Evolutionary conservation across 257 asterid species (phyloP).

Genomic region (Catharanthus roseus): DNA sequence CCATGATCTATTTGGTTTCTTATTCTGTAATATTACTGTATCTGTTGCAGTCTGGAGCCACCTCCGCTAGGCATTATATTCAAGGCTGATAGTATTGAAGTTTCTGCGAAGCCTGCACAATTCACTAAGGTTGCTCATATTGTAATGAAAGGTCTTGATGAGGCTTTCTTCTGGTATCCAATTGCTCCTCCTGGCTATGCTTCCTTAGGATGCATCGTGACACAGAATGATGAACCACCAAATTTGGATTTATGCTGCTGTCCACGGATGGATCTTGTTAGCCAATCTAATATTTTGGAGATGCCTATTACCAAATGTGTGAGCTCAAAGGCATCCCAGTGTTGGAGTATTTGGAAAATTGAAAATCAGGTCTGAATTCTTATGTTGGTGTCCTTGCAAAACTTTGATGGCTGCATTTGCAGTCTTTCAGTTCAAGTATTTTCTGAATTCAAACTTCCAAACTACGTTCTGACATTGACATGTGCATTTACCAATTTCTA

Average conservation of each 20-base stretch:
- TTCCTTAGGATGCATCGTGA: constrained; percentile 85
- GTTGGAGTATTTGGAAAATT: constrained; percentile 99
- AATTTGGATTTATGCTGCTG: constrained; percentile 61
- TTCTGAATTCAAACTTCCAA: constrained; percentile 3
- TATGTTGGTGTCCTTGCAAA: neutral
- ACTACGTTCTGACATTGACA: neutral
- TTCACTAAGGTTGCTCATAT: constrained; percentile 90
- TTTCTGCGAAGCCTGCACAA: constrained; percentile 79
- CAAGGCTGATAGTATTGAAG: constrained; percentile 67
- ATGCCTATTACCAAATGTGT: constrained; percentile 82
- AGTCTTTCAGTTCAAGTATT: constrained; percentile 13
- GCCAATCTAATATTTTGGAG: constrained; percentile 74
- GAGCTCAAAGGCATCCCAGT: constrained; percentile 66
- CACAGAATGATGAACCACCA: constrained; percentile 73
- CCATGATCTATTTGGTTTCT: neutral
- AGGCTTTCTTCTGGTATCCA: constrained; percentile 94
- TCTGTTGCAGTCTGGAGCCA: constrained; percentile 76
- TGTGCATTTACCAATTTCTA: neutral
- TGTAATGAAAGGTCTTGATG: constrained; percentile 72
- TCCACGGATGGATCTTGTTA: constrained; percentile 92
- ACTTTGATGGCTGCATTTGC: neutral
- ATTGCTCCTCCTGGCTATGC: constrained; percentile 97
- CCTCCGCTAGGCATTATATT: constrained; percentile 90
- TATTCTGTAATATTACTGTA: constrained; percentile 13
- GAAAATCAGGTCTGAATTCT: constrained; percentile 74